Evolutionary conservation across 1,284 basidiomycete species (phyloP).

Genomic region (Cystobasidiaceae sp.): DNA sequence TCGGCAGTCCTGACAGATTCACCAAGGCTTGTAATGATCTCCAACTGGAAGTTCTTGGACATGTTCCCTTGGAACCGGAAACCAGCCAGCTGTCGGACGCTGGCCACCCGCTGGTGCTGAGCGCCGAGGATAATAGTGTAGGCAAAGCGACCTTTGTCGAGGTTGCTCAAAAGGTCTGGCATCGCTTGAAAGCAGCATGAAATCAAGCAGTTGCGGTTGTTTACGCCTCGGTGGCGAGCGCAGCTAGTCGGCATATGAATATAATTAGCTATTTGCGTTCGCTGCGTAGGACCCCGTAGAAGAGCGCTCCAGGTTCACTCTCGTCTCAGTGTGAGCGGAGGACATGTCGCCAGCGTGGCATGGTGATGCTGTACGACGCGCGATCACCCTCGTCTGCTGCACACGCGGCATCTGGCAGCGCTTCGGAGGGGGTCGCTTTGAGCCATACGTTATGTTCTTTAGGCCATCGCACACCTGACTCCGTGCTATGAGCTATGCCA

Average conservation of each 20-base stretch:
- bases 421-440: not conserved
- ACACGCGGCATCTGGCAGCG: too few species aligned
- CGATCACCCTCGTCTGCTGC: too few species aligned
- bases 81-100: slow-evolving; percentile 71
- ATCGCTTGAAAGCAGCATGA: not conserved
- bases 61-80: slow-evolving; percentile 72
- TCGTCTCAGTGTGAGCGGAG: too few species aligned
- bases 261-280: too few species aligned
- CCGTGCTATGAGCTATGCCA: slow-evolving; percentile 23
- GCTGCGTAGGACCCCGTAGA: too few species aligned
- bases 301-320: too few species aligned
- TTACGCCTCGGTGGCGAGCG: not conserved
- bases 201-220: not conserved
- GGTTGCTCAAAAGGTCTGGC: slow-evolving; percentile 11
- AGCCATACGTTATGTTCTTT: not conserved
- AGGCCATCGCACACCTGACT: not conserved
- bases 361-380: too few species aligned
- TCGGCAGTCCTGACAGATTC: slow-evolving; percentile 68
- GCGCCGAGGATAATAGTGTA: slow-evolving; percentile 39
- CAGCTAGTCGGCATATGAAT: too few species aligned
- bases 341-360: too few species aligned
- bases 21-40: slow-evolving; percentile 60
- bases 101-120: slow-evolving; percentile 56
- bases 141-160: slow-evolving; percentile 13
- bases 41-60: slow-evolving; percentile 65